Evolutionary conservation across 2,329 filamentous ascomycete species (phyloP).

Genomic region (Curvularia hawaiiensis): DNA sequence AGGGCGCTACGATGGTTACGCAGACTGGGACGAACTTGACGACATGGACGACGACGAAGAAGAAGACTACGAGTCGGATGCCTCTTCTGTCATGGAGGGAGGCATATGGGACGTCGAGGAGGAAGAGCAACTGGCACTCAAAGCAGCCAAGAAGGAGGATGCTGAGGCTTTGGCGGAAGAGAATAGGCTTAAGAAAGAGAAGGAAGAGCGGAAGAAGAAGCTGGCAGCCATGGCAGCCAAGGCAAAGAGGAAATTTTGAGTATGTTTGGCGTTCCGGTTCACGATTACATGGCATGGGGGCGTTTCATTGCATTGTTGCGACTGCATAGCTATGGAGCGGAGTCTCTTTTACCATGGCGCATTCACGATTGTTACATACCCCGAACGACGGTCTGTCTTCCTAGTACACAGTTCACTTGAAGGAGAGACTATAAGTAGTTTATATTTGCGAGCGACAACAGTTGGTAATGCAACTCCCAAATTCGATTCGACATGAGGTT

Average conservation of each 20-base stretch:
- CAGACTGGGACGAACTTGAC: conserved; percentile 46
- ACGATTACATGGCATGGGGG: conserved; percentile 34
- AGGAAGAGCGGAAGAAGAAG: conserved; percentile 45
- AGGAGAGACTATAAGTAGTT: conserved; percentile 25
- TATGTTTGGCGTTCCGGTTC: conserved; percentile 31
- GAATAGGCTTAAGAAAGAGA: conserved; percentile 43
- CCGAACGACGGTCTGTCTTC: conserved; percentile 24
- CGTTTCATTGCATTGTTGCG: conserved; percentile 32
- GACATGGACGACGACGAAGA: conserved; percentile 64
- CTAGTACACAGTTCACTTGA: conserved; percentile 20
- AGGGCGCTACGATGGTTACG: conserved; percentile 48
- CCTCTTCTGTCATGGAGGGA: conserved; percentile 79
- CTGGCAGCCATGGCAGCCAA: conserved; percentile 38
- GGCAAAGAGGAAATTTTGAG: conserved; percentile 39
- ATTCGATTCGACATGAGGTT: conserved; percentile 5
- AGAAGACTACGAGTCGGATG: conserved; percentile 66
- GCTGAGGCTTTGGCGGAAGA: conserved; percentile 65
- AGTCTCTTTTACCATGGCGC: conserved; percentile 28
- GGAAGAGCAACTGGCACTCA: conserved; percentile 69
- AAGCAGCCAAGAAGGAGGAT: conserved; percentile 70
- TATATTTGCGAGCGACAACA: conserved; percentile 16
- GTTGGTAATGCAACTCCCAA: conserved; percentile 12
- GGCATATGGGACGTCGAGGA: conserved; percentile 74
- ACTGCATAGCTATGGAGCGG: conserved; percentile 43
- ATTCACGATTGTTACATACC: conserved; percentile 26